A percentile compares a stretch with the other conserved stretches of the same genome.
Conservation (phyloP, 2,329 filamentous ascomycete species). For the Botryotinia calthae region DNA sequence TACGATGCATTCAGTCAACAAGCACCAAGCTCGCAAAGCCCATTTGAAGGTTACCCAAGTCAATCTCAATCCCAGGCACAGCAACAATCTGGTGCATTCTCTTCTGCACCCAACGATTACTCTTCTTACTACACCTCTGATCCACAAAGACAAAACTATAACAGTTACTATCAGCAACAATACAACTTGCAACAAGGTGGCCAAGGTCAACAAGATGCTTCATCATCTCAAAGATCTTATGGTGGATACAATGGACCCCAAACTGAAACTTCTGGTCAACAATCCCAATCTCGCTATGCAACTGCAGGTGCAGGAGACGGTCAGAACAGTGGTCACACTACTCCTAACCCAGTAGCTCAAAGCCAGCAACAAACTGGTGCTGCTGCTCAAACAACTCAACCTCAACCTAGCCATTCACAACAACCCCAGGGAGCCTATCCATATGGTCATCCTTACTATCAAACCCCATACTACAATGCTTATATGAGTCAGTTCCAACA, state of each 20-base stretch:
- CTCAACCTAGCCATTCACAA: constrained; percentile 49
- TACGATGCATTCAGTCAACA: constrained; percentile 87
- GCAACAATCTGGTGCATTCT: constrained; percentile 63
- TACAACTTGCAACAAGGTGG: constrained; percentile 49
- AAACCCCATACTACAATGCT: constrained; percentile 60
- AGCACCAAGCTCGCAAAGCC: constrained; percentile 53
- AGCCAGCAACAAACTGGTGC: constrained; percentile 45
- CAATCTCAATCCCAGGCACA: constrained; percentile 59
- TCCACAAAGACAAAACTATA: constrained; percentile 69
- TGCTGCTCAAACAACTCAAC: constrained; percentile 44
- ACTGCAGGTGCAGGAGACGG: constrained; percentile 64
- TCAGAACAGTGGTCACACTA: constrained; percentile 86
- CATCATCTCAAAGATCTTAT: constrained; percentile 68
- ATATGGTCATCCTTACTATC: constrained; percentile 58
- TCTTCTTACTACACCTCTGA: constrained; percentile 82
- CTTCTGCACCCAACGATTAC: constrained; percentile 75
- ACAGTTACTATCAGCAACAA: constrained; percentile 66
- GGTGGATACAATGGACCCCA: constrained; percentile 69
- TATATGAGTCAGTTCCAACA: constrained; percentile 55
- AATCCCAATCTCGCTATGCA: constrained; percentile 60
- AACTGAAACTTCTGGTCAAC: constrained; percentile 63
- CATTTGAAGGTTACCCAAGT: constrained; percentile 59
- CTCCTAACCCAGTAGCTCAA: constrained; percentile 73
- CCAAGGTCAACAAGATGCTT: constrained; percentile 71
- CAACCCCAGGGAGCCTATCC: constrained; percentile 50